Evolutionary conservation across 371 early-diverging fungal genomes (phyloP), one percentile per base, ranked within the genome.

Genomic region (Funneliformis caledonium): DNA sequence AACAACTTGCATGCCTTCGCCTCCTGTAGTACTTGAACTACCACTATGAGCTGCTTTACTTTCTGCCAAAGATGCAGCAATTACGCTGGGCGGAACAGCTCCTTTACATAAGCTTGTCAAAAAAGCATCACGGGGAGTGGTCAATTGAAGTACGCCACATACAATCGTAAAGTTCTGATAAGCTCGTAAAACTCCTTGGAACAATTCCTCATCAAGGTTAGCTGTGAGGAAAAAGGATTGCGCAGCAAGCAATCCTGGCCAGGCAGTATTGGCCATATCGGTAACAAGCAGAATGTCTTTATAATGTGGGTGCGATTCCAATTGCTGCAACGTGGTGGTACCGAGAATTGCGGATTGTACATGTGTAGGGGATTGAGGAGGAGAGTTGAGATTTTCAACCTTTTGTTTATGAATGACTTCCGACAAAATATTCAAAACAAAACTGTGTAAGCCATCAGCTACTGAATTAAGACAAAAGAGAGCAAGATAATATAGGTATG

Each of bases 141-240:
- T 86, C 12, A 97, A 87, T 6, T 92, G 92, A 10, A 97, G 84
- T 2, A 96, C 91, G n/a, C 97, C 98, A 43, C 95, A 90, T 0
- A 96, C 92, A 50, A 91, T 92, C 4, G 95, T 93, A 62, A 96
- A 94, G 74, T 91, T 90, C 78, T 93, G 93, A 76, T 92, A 93
- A 0, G 95, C 89, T 11, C 91, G 87, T 84, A 97, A 85, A 0
- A 92, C 87, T 56, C 85, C 86, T 69, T 89, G 87, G 83, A 97
- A 97, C n/a, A 97, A 84, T 33, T 92, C 94, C 69, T 96, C 95
- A 82, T 97, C 98, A 56, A 97, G 82, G 72, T 92, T 91, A 0
- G 93, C 89, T 2, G 91, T 92, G 2, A 96, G 82, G 74, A 93
- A 90, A 75, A 95, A 92, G 0, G 94, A 92, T 83, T 95, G 90